These are phyloP conservation scores for Serendipita sp. DNA, from an alignment of 768 basidiomycete genomes.

Conservation along the genomic window DNA sequence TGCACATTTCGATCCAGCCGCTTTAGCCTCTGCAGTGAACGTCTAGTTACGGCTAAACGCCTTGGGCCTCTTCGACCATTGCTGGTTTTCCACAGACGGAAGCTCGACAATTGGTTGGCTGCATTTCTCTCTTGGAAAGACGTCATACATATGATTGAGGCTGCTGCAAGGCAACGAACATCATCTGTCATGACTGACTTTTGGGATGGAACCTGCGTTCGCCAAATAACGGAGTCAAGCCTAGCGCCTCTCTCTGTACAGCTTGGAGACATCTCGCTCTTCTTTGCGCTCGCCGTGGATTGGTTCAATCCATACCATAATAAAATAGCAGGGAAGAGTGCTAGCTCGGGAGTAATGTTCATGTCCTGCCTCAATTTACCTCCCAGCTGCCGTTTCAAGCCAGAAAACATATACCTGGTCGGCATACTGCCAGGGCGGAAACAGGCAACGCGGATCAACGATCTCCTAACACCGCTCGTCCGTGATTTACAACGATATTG, in stretches of 20 bases:
- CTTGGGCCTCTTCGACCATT: no score
- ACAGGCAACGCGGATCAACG: conserved; percentile 22
- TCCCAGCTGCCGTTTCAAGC: conserved; percentile 16
- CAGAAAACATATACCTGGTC: conserved; percentile 24
- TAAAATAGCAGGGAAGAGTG: conserved; percentile 16
- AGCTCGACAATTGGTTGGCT: no score
- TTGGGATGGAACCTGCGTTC: conserved; percentile 14
- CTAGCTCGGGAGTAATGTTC: conserved; percentile 21
- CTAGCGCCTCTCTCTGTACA: conserved; percentile 13
- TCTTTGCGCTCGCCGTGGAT: conserved; percentile 23
- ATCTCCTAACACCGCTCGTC: conserved; percentile 20
- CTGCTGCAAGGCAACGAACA: no score
- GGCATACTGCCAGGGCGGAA: conserved; percentile 24
- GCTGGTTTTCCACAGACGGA: no score
- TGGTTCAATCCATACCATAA: conserved; percentile 24
- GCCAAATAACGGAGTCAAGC: conserved; percentile 19
- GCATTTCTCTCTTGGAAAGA: no score
- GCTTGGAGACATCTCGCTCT: neutral
- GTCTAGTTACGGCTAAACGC: no score
- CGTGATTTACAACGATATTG: conserved; percentile 19
- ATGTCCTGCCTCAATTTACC: conserved; percentile 27
- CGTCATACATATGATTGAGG: no score
- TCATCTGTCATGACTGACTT: no score
- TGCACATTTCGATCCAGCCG: conserved; percentile 11
- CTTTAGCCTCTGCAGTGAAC: no score